Evolutionary conservation across 1,139 yeast species (phyloP), one percentile per base, ranked within the genome.

Genomic region (Suhomyces taliae): DNA sequence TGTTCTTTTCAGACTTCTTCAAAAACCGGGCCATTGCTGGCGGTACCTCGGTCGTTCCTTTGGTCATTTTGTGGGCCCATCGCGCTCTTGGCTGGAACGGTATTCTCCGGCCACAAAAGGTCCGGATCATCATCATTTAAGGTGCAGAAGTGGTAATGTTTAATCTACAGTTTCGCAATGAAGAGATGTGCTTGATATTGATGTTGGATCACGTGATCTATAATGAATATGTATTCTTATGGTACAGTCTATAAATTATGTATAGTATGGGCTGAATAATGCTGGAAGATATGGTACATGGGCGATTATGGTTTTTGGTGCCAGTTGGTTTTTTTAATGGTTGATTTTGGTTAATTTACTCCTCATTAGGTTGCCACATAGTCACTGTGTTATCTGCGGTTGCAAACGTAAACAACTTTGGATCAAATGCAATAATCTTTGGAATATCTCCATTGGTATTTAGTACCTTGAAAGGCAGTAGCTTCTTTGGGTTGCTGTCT

Each of bases 361-460:
- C 9, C 8, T 38, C 24, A 12, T 34, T 24, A 3, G 77, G 73
- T 47, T 68, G 70, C 80, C 80, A 75, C 39, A 75, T 55, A 8
- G 69, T 52, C 3, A 75, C 79, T 3, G 65, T 55, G 38, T 78
- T 79, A 66, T 90, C 96, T 10, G 96, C 97, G 1, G 96, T 81
- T 1, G 95, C 95, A 59, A 91, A 70, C 58, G 85, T 80, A 62
- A 87, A 79, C 46, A 83, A 72, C 59, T 83, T 83, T 1, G 98
- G 98, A 61, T 90, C 88, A 65, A 89, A 89, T 19, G 82, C 76
- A 14, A 88, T 65, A 41, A 88, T 75, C 59, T 85, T 76, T 8
- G 96, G 88, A 15, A 76, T 56, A 11, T 65, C 72, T 37, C 64
- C 71, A 39, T 65, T 60, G 4, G 69, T 54, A 2, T 51, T 52